Percentiles rank a stretch among this genome's conserved stretches.
Conservation (phyloP, 176 grass and related monocot genomes). For the Saccharum officinarum region DNA sequence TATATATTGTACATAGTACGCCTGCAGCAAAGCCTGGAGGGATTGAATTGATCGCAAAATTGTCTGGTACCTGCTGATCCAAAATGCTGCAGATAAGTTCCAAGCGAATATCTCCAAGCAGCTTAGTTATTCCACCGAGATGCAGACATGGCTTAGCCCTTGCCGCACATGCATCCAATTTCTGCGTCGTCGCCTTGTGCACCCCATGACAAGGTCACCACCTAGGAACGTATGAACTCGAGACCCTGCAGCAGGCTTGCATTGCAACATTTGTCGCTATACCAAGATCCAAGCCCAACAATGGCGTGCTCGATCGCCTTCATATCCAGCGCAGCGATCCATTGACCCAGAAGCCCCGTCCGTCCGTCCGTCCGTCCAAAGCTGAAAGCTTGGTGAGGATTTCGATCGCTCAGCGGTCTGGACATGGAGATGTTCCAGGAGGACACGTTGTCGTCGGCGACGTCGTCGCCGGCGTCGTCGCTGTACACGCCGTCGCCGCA, state of each 20-base stretch:
- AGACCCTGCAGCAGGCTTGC: conserved; percentile 21
- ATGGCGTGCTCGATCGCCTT: not conserved
- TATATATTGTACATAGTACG: not conserved
- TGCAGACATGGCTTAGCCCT: conserved; percentile 39
- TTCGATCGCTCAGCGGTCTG: not conserved
- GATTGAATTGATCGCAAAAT: conserved; percentile 42
- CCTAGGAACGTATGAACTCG: conserved; percentile 41
- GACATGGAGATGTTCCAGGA: conserved; percentile 28
- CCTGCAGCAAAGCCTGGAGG: not conserved
- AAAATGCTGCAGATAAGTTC: conserved; percentile 31
- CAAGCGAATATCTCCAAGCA: conserved; percentile 43
- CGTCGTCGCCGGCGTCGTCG: conserved; percentile 48
- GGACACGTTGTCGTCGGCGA: conserved; percentile 42
- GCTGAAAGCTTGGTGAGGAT: not conserved
- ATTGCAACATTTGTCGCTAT: conserved; percentile 7
- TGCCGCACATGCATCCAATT: conserved; percentile 29
- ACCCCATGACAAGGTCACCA: conserved; percentile 23
- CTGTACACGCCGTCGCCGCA: conserved; percentile 40
- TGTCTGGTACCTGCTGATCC: conserved; percentile 28
- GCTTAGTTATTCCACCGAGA: conserved; percentile 45
- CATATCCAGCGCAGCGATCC: not conserved
- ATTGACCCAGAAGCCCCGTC: not conserved
- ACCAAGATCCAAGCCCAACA: conserved; percentile 3
- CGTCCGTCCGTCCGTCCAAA: not conserved
- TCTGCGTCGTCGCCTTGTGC: not conserved